These are phyloP conservation scores for Aegilops speltoides DNA, from an alignment of 176 grass and related monocot species.

Conservation along the genomic window DNA sequence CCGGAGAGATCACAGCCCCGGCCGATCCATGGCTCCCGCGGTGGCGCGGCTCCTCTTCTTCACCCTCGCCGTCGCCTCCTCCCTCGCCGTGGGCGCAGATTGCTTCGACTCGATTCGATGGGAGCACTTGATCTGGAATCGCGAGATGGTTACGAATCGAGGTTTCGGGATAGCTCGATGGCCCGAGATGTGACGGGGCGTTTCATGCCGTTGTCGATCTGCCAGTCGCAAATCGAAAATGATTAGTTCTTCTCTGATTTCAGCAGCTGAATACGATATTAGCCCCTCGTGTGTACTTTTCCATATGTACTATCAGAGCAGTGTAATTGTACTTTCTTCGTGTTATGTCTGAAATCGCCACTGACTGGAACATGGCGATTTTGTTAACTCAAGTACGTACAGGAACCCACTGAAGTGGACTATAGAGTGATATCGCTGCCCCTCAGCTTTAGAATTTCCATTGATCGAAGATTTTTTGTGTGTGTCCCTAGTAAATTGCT, in stretches of 20 bases:
- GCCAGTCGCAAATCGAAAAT: background rate
- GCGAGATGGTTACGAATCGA: too few relatives aligned
- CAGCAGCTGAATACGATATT: too few relatives aligned
- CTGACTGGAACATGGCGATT: background rate
- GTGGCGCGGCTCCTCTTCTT: conserved; percentile 16
- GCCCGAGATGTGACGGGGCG: too few relatives aligned
- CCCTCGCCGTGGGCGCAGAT: background rate
- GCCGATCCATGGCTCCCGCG: conserved; percentile 33
- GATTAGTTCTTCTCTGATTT: background rate
- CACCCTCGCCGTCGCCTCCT: background rate
- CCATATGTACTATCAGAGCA: too few relatives aligned
- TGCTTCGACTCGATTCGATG: too few relatives aligned
- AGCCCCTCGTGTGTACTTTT: background rate
- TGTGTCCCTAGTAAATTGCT: background rate
- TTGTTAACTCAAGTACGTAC: background rate
- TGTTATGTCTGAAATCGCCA: background rate
- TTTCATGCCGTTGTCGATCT: background rate
- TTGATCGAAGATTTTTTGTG: background rate
- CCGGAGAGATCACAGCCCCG: conserved; percentile 37
- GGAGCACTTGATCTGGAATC: too few relatives aligned
- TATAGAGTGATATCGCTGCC: too few relatives aligned
- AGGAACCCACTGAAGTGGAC: too few relatives aligned
- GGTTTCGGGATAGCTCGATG: too few relatives aligned
- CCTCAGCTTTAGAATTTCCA: too few relatives aligned
- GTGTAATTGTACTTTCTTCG: background rate